Conservation (phyloP, 1,284 basidiomycete genomes). For the Phlebopus sp. region DNA sequence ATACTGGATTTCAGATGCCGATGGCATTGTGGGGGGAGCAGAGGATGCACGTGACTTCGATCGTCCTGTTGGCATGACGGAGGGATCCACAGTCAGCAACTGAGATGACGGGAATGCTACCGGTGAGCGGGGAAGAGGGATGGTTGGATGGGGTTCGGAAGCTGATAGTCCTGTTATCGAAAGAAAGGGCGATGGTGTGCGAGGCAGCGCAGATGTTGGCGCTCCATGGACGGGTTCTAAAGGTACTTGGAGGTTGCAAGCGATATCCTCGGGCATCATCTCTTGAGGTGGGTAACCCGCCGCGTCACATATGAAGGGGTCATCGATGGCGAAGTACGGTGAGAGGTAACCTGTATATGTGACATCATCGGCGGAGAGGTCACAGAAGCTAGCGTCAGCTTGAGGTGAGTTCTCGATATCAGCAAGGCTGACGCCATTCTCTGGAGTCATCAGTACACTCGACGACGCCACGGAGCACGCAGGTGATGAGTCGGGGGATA, state of each 20-base stretch:
- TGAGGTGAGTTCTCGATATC: neutral
- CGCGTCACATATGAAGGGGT: conserved; percentile 18
- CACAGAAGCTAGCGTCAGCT: conserved; percentile 4
- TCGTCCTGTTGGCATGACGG: neutral
- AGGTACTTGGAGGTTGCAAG: conserved; percentile 11
- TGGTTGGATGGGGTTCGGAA: neutral
- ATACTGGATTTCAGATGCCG: neutral
- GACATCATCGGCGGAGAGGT: neutral
- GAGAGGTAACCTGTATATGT: neutral
- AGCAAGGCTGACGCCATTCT: conserved; percentile 1
- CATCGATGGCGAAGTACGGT: conserved; percentile 9
- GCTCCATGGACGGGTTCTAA: neutral
- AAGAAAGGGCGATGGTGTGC: neutral
- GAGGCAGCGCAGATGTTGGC: neutral
- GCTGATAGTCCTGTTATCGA: neutral
- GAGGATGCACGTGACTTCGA: neutral
- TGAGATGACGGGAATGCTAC: neutral
- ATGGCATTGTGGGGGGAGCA: neutral
- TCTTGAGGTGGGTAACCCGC: conserved; percentile 16
- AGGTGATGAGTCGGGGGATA: conserved; percentile 30
- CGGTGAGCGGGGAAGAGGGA: neutral
- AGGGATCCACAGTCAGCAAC: neutral
- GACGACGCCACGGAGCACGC: conserved; percentile 22
- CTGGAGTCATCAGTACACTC: conserved; percentile 19
- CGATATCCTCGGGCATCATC: conserved; percentile 23